These are phyloP conservation scores for Ceratobasidium sp. DNA, from an alignment of 1,284 basidiomycete genomes.

Conservation along the genomic window DNA sequence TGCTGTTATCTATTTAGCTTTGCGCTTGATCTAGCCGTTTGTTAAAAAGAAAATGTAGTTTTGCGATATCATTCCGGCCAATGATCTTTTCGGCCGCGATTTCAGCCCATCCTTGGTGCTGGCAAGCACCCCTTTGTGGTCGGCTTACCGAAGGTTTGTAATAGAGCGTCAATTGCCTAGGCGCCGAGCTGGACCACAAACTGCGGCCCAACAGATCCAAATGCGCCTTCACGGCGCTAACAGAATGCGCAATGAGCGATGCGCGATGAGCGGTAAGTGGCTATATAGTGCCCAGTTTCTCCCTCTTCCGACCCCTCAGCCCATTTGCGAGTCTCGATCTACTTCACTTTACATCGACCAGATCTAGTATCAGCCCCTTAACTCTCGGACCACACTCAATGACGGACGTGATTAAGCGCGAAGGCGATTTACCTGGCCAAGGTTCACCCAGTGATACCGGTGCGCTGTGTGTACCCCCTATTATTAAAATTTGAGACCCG, in stretches of 20 bases:
- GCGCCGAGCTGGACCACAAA: no score
- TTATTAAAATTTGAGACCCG: background rate
- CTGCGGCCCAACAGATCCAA: no score
- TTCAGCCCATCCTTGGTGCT: no score
- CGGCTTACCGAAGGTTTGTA: no score
- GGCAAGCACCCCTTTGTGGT: no score
- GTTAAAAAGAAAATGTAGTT: no score
- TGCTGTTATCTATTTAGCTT: no score
- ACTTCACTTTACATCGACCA: background rate
- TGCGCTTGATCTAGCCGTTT: no score
- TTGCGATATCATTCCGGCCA: no score
- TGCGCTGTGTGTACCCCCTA: background rate
- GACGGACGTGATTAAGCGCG: background rate
- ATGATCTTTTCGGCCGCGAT: no score
- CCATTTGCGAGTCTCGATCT: no score
- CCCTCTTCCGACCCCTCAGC: background rate
- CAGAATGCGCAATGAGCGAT: background rate
- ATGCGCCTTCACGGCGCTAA: background rate
- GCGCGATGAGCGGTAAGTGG: background rate
- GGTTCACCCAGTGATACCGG: background rate
- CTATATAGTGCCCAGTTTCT: background rate
- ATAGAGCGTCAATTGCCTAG: no score
- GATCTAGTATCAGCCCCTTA: background rate
- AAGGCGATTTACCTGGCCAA: background rate
- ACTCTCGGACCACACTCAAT: background rate